phyloP scores from a whole-genome alignment of 2,329 filamentous ascomycete species.

The Alternaria arbusti region DNA sequence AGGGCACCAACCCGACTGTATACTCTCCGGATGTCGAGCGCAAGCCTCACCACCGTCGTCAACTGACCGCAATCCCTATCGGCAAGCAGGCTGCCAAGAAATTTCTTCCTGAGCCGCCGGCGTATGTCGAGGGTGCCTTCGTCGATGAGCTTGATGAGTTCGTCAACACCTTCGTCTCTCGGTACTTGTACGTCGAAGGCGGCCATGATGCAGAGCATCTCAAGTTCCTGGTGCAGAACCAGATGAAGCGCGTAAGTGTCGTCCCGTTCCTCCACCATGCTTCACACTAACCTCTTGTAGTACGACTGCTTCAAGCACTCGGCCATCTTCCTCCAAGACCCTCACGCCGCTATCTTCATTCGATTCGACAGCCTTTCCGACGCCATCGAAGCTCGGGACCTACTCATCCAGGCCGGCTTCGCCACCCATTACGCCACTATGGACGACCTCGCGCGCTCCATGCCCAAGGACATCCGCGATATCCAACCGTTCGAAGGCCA shows the following conservation, averaged over 20 bases:
- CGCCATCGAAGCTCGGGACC: slow-evolving; percentile 35
- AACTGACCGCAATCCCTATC: slow-evolving; percentile 16
- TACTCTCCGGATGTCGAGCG: slow-evolving; percentile 37
- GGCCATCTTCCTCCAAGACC: slow-evolving; percentile 27
- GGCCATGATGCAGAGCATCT: slow-evolving; percentile 34
- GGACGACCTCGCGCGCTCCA: slow-evolving; percentile 33
- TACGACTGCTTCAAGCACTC: slow-evolving; percentile 32
- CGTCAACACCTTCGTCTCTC: slow-evolving; percentile 28
- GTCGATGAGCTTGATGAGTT: slow-evolving; percentile 35
- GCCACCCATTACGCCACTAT: slow-evolving; percentile 26
- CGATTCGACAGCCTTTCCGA: slow-evolving; percentile 50
- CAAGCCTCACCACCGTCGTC: slow-evolving; percentile 20
- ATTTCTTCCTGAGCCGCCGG: slow-evolving; percentile 19
- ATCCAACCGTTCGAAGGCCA: slow-evolving; percentile 44
- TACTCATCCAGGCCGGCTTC: slow-evolving; percentile 31
- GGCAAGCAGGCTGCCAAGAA: slow-evolving; percentile 13
- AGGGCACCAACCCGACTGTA: slow-evolving; percentile 35
- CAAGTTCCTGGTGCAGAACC: slow-evolving; percentile 28
- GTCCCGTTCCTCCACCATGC: background rate
- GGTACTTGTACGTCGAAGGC: slow-evolving; percentile 32
- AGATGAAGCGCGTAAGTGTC: slow-evolving; percentile 40
- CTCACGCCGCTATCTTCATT: background rate
- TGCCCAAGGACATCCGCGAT: slow-evolving; percentile 29
- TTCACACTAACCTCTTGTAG: slow-evolving; percentile 29
- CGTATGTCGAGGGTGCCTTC: slow-evolving; percentile 26